Percentiles rank a stretch among this genome's conserved stretches.
Conservation (phyloP, 306 rosid genomes). For the Astragalus glycyphyllos region DNA sequence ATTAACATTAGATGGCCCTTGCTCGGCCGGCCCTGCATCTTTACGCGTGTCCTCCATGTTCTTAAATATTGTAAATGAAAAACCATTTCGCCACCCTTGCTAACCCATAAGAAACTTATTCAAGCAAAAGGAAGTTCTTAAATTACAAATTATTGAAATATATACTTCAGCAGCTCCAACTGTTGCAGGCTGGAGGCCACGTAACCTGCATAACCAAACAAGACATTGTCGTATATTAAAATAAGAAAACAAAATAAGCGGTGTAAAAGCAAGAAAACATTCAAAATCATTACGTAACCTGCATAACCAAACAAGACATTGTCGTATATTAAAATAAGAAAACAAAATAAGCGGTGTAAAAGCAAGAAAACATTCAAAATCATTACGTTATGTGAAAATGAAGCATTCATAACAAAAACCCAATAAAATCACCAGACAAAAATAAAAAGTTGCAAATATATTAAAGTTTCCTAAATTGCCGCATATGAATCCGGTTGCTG, state of each 20-base stretch:
- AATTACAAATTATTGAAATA: slow-evolving; percentile 46
- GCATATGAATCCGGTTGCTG: slow-evolving; percentile 20
- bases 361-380: slow-evolving; percentile 29
- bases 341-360: not conserved
- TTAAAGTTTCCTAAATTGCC: slow-evolving; percentile 27
- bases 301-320: slow-evolving; percentile 40
- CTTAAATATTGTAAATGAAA: slow-evolving; percentile 64
- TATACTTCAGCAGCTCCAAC: slow-evolving; percentile 48
- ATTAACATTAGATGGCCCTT: slow-evolving; percentile 83
- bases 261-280: slow-evolving; percentile 6
- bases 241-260: slow-evolving; percentile 2
- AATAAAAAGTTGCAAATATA: slow-evolving; percentile 13
- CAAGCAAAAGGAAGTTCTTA: slow-evolving; percentile 52
- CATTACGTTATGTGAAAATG: slow-evolving; percentile 19
- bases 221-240: slow-evolving; percentile 33
- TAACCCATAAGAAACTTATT: slow-evolving; percentile 68
- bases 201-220: slow-evolving; percentile 59
- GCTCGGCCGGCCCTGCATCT: slow-evolving; percentile 82
- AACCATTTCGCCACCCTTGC: slow-evolving; percentile 83
- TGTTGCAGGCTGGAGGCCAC: slow-evolving; percentile 79
- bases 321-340: slow-evolving; percentile 30
- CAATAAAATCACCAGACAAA: slow-evolving; percentile 30
- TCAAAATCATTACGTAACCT: slow-evolving; percentile 31
- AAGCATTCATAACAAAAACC: slow-evolving; percentile 21
- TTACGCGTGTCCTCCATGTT: slow-evolving; percentile 95